Percentiles rank a stretch among this genome's conserved stretches.
Conservation (phyloP, 2,329 filamentous ascomycete genomes). For the Venturia pyrina region DNA sequence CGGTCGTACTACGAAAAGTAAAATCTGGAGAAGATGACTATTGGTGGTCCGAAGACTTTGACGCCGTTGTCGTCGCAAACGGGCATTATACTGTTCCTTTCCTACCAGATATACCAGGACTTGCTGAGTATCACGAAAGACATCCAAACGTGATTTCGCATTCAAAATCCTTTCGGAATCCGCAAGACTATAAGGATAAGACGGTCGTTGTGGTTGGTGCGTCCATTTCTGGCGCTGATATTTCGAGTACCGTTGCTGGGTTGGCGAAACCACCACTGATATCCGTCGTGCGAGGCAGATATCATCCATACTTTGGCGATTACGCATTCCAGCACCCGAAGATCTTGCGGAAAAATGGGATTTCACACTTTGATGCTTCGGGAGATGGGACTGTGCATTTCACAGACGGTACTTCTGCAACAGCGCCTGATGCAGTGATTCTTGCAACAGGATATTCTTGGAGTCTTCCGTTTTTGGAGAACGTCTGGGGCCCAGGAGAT, state of each 20-base stretch:
- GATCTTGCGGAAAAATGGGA: conserved; percentile 39
- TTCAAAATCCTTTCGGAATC: conserved; percentile 44
- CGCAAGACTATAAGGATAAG: conserved; percentile 37
- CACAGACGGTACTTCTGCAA: conserved; percentile 44
- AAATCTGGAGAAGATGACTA: conserved; percentile 41
- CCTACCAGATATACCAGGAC: conserved; percentile 39
- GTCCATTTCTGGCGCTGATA: conserved; percentile 76
- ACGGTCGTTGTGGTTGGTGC: conserved; percentile 80
- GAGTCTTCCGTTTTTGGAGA: conserved; percentile 41
- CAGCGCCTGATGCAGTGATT: conserved; percentile 21
- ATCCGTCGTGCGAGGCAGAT: conserved; percentile 43
- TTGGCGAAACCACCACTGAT: conserved; percentile 39
- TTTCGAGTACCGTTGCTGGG: conserved; percentile 48
- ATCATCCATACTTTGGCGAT: conserved; percentile 47
- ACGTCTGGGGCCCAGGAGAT: conserved; percentile 23
- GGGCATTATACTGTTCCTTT: conserved; percentile 25
- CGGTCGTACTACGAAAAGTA: conserved; percentile 23
- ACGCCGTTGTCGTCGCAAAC: conserved; percentile 24
- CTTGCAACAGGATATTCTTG: conserved; percentile 29
- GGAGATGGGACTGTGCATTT: conserved; percentile 54
- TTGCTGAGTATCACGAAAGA: conserved; percentile 37
- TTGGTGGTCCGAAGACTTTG: conserved; percentile 46
- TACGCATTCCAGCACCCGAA: conserved; percentile 49
- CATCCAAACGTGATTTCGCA: conserved; percentile 44
- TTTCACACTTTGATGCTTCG: conserved; percentile 35